Evolutionary conservation across 1,284 basidiomycete species (phyloP).

Genomic region (Puccinia coronata): DNA sequence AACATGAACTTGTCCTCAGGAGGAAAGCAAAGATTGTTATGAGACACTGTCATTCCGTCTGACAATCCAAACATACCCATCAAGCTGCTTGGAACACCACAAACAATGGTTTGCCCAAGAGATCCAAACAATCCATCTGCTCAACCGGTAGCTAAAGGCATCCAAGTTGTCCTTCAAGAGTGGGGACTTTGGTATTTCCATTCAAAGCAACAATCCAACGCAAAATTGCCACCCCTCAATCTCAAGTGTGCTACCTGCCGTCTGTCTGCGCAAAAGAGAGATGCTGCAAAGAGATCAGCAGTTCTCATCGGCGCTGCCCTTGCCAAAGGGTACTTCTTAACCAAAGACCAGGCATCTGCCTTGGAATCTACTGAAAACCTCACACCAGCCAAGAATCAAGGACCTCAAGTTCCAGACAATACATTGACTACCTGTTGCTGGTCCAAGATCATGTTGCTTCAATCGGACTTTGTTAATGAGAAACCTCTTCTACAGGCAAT

Average conservation of each 20-base stretch:
- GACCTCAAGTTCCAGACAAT: too few species aligned
- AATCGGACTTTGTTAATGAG: neutral
- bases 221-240: too few species aligned
- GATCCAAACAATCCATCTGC: neutral
- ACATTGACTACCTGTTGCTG: neutral
- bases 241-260: neutral
- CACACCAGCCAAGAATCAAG: too few species aligned
- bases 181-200: neutral
- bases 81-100: neutral
- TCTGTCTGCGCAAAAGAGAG: neutral
- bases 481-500: slow-evolving; percentile 24
- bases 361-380: too few species aligned
- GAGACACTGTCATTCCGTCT: neutral
- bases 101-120: neutral
- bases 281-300: too few species aligned
- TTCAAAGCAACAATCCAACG: neutral
- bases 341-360: neutral
- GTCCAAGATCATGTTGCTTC: too few species aligned
- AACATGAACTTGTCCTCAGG: slow-evolving; percentile 20
- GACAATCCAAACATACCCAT: neutral
- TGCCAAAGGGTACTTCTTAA: too few species aligned
- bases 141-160: neutral
- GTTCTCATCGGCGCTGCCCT: too few species aligned
- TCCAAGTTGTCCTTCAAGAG: neutral
- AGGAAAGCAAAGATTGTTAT: neutral